A percentile compares a stretch with the other conserved stretches of the same genome.
phyloP scores from a whole-genome alignment of 768 basidiomycete genomes.

The Tephrocybe rancida region DNA sequence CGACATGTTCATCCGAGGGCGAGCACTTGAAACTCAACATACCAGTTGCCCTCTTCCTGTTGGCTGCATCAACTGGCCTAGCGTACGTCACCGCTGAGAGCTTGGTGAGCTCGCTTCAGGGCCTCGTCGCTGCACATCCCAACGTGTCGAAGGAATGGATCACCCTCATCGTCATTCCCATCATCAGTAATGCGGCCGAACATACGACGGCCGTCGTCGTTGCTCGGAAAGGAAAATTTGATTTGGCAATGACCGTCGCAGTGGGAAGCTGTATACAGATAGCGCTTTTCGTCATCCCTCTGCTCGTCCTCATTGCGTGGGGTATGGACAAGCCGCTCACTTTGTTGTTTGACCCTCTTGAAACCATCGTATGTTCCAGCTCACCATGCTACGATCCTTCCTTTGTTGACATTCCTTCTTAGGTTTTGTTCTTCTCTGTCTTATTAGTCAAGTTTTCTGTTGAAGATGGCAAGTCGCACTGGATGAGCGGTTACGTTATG shows the following conservation, averaged over 20 bases:
- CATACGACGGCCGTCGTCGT: constrained; percentile 44
- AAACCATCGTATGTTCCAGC: constrained; percentile 31
- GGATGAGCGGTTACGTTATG: constrained; percentile 45
- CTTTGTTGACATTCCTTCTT: not conserved
- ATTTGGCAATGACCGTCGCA: constrained; percentile 44
- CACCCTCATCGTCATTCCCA: constrained; percentile 45
- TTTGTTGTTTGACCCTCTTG: constrained; percentile 39
- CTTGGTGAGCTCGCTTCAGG: constrained; percentile 42
- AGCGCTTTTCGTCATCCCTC: constrained; percentile 41
- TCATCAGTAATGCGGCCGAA: constrained; percentile 44
- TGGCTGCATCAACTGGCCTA: constrained; percentile 34
- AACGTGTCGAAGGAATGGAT: constrained; percentile 46
- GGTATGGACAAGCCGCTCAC: constrained; percentile 41
- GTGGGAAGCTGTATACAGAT: constrained; percentile 48
- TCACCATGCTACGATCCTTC: not conserved
- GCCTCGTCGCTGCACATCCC: constrained; percentile 37
- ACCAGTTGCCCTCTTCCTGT: constrained; percentile 31
- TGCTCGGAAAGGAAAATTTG: constrained; percentile 43
- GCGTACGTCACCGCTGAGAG: constrained; percentile 45
- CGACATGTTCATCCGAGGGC: constrained; percentile 16
- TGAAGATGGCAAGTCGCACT: constrained; percentile 50
- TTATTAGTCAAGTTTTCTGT: constrained; percentile 45
- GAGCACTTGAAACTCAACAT: constrained; percentile 37
- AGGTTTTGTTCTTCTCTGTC: constrained; percentile 42
- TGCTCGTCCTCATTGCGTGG: constrained; percentile 41